Conservation (phyloP, 1,284 basidiomycete genomes). For the Inonotus obliquus region DNA sequence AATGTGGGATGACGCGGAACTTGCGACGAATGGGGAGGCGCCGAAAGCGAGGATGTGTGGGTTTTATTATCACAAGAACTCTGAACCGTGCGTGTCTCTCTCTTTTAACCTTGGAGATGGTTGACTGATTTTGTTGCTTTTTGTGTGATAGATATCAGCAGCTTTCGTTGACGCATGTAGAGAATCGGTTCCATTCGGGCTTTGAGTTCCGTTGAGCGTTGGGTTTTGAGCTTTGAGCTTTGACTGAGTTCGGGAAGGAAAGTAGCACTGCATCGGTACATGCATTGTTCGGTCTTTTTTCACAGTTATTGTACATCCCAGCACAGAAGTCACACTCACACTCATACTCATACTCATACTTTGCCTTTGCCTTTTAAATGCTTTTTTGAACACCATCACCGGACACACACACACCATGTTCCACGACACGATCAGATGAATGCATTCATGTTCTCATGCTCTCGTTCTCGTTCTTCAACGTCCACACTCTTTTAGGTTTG, state of each 20-base stretch:
- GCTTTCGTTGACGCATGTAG: conserved; percentile 53
- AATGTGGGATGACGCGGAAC: not conserved
- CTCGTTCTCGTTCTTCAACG: not conserved
- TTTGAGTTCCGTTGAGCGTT: conserved; percentile 61
- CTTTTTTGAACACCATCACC: not conserved
- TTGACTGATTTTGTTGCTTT: not conserved
- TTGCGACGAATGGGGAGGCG: conserved; percentile 3
- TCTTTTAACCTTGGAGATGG: not conserved
- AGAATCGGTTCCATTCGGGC: conserved; percentile 49
- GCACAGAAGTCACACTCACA: too few species aligned
- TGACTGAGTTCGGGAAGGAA: conserved; percentile 26
- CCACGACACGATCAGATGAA: not conserved
- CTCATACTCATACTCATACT: too few species aligned
- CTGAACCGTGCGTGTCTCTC: conserved; percentile 64
- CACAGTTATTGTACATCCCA: not conserved
- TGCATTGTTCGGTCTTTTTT: not conserved
- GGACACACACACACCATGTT: not conserved
- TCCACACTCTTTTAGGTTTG: not conserved
- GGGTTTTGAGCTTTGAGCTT: too few species aligned
- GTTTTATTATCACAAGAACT: conserved; percentile 92
- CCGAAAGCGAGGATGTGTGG: conserved; percentile 73
- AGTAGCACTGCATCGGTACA: conserved; percentile 21
- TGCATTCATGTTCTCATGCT: not conserved
- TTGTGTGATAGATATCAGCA: conserved; percentile 55
- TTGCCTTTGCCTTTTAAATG: too few species aligned